These are phyloP conservation scores for Berkeleyomyces basicola DNA, from an alignment of 2,329 filamentous ascomycete genomes.

Conservation along the genomic window DNA sequence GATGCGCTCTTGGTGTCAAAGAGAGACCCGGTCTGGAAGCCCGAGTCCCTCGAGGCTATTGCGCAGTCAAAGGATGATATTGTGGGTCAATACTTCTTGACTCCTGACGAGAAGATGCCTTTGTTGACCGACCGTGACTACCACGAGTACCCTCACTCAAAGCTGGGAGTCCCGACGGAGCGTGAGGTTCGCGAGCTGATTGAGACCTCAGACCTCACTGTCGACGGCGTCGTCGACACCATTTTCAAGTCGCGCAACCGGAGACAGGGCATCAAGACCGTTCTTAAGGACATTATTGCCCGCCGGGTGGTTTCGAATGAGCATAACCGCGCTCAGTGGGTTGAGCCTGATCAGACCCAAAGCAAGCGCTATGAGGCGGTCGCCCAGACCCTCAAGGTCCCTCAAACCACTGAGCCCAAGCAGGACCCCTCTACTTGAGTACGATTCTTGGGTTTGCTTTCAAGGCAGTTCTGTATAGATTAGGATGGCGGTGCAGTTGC, in stretches of 20 bases:
- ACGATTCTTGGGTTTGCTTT: not conserved
- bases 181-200: constrained; percentile 35
- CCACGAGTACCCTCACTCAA: constrained; percentile 52
- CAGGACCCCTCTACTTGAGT: not conserved
- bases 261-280: constrained; percentile 52
- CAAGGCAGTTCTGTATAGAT: constrained; percentile 7
- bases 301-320: constrained; percentile 40
- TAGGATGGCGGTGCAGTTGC: not conserved
- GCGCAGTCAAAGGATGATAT: constrained; percentile 25
- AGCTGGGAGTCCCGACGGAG: constrained; percentile 61
- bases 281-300: constrained; percentile 50
- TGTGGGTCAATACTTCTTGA: constrained; percentile 54
- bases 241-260: constrained; percentile 42
- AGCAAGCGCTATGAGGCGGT: not conserved
- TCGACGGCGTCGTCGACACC: constrained; percentile 42
- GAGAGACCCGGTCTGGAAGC: constrained; percentile 55
- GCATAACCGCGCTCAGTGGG: constrained; percentile 28
- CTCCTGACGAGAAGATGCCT: constrained; percentile 27
- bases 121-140: constrained; percentile 44
- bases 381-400: not conserved
- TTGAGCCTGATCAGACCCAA: constrained; percentile 4
- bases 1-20: not conserved
- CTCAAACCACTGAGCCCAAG: not conserved
- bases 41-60: constrained; percentile 54
- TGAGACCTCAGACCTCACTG: constrained; percentile 23